Evolutionary conservation across 139 green algal species (phyloP), one percentile per base, ranked within the genome.

Genomic region (Diplosphaera chodatii): DNA sequence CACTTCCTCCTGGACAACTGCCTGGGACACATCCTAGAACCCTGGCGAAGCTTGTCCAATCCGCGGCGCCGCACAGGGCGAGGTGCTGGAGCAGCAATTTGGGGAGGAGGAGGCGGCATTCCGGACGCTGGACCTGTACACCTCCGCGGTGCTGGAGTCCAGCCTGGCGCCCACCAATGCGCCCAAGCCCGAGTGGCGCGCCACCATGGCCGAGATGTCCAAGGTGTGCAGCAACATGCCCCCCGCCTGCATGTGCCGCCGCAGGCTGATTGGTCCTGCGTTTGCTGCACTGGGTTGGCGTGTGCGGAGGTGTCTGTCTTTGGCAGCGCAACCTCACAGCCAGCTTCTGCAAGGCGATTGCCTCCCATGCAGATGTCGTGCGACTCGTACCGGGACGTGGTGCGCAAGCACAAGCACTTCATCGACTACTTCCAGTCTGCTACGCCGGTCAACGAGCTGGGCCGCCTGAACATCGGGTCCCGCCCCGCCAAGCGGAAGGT

Each of bases 391-490:
- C 75, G 89, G 8, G 55, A 71, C 15, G 84, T 89, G 55, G 82
- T 89, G 69, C 80, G 82, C 3, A 68, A 70, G 10, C 70, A 87
- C 78, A n/a, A 55, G 15, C 71, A 86, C 55, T 98, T 98, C 78
- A 86, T 96, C 27, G 77, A 81, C 32, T 98, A 96, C 84, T 99
- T 98, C 81, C 84, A 87, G 69, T 65, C 89, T 4, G 86, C 87
- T 34, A 98, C 94, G 16, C 94, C 94, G 23, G 94, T 97, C 70
- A 86, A 81, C 28, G 95, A 99, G 87, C 87, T 99, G 56, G 91
- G 89, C 13, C 90, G 92, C 82, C 90, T 99, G 72, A 99, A 98
- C 87, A 98, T 99, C 71, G 94, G 94, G 41, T 90, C 79, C 70
- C 86, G 94, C 23, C 93, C 93, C 21, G 71, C 67, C 65, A 77